A percentile compares a stretch with the other conserved stretches of the same genome.
These are phyloP conservation scores for Ogataea angusta DNA, from an alignment of 805 yeast genomes.

Conservation along the genomic window DNA sequence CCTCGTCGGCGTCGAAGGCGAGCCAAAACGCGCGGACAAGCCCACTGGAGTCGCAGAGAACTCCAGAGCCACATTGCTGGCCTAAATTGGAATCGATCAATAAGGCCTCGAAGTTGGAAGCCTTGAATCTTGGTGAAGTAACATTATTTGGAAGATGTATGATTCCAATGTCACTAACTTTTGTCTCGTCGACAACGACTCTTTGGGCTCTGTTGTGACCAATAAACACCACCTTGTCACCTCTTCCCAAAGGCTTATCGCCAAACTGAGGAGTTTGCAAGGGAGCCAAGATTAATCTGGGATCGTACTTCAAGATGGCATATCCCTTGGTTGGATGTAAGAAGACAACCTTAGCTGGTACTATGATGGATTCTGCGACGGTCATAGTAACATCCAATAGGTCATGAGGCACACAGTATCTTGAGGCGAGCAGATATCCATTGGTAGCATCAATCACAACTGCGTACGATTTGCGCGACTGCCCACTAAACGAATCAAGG, in stretches of 20 bases:
- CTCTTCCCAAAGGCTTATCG: conserved; percentile 57
- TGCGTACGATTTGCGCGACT: conserved; percentile 66
- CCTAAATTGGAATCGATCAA: conserved; percentile 70
- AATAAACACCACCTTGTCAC: conserved; percentile 72
- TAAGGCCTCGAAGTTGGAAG: conserved; percentile 75
- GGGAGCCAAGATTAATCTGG: conserved; percentile 66
- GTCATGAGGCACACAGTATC: conserved; percentile 81
- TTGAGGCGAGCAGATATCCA: conserved; percentile 77
- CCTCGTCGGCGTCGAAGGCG: conserved; percentile 74
- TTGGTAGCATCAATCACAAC: conserved; percentile 74
- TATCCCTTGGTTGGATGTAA: conserved; percentile 86
- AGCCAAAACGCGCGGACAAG: conserved; percentile 83
- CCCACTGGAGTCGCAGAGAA: conserved; percentile 74
- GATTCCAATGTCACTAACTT: conserved; percentile 72
- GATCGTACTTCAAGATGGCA: conserved; percentile 80
- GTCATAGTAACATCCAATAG: conserved; percentile 70
- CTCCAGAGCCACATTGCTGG: conserved; percentile 72
- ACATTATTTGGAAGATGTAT: conserved; percentile 68
- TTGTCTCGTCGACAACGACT: conserved; percentile 69
- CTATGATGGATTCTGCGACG: conserved; percentile 79
- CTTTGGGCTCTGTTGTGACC: conserved; percentile 75
- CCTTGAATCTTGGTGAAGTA: conserved; percentile 76
- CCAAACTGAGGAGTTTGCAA: conserved; percentile 66
- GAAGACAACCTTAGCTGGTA: conserved; percentile 78
- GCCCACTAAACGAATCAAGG: conserved; percentile 70